Base-by-base conservation (phyloP, 23 red algal genomes). In the Chondrus crispus region DNA sequence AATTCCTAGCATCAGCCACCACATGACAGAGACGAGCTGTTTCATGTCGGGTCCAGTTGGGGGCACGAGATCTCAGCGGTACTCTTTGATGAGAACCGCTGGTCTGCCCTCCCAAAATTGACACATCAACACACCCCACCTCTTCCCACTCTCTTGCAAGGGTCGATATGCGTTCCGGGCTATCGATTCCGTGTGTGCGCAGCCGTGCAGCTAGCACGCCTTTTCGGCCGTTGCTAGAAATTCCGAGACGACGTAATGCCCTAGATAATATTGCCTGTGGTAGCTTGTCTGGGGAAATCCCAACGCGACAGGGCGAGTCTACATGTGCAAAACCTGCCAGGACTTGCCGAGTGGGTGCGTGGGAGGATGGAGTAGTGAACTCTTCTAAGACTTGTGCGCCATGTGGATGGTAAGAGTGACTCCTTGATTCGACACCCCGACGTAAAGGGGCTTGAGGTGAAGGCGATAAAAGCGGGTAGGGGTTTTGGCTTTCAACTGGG, bases 41-140 rank as follows among this genome's bases (percentile, higher is more conserved):
- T 49, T 81, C 3, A 8, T 57, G 14, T 57, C 53, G 47, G 46
- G 46, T 52, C 76, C 76, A 81, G 76, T 81, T 81, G 19, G 76
- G 76, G 19, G 3, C 76, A 35, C 18, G 46, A 44, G 20, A 24
- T 74, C 35, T 71, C 39, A 71, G 36, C 64, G n/a, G n/a, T n/a
- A n/a, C n/a, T n/a, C n/a, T n/a, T 55, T 55, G 51, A 55, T 55
- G 51, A 55, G 0, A 18, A 14, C 0, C n/a, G n/a, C 51, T 55
- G n/a, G 51, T n/a, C 51, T 18, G 14, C 14, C n/a, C n/a, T 14
- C 51, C n/a, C 14, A 55, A 14, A 55, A n/a, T 0, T 1, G 51
- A 14, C n/a, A n/a, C 1, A 1, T 55, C 51, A n/a, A 55, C 0
- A 55, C 16, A 55, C 16, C 51, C 16, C 0, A 0, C 16, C n/a